These are phyloP conservation scores for Boletus tomentosulus DNA, from an alignment of 768 basidiomycete species.

Conservation along the genomic window DNA sequence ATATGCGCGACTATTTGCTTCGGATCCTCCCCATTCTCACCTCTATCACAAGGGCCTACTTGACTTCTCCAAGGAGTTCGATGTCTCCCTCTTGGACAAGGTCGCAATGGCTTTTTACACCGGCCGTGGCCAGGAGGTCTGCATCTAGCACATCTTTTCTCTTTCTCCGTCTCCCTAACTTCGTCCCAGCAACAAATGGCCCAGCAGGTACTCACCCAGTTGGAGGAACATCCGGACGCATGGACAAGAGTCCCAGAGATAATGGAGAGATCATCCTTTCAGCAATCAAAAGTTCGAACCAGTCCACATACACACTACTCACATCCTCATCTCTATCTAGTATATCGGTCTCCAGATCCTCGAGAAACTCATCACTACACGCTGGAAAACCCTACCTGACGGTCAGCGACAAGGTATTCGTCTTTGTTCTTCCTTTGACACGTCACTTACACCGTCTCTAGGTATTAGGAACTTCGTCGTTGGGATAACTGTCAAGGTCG, in stretches of 20 bases:
- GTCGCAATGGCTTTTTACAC: conserved; percentile 92
- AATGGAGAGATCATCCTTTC: conserved; percentile 76
- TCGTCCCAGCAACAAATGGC: conserved; percentile 82
- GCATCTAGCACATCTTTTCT: conserved; percentile 20
- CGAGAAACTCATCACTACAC: conserved; percentile 89
- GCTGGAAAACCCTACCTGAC: conserved; percentile 95
- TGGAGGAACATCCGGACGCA: conserved; percentile 93
- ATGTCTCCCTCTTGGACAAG: conserved; percentile 88
- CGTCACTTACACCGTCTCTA: conserved; percentile 23
- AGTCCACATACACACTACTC: background rate
- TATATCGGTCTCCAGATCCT: conserved; percentile 97
- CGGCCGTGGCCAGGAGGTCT: conserved; percentile 77
- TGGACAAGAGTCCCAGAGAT: conserved; percentile 98
- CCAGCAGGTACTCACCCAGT: conserved; percentile 89
- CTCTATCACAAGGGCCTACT: conserved; percentile 62
- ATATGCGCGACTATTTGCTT: conserved; percentile 3
- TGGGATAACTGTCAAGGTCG: conserved; percentile 85
- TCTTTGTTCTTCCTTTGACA: conserved; percentile 1
- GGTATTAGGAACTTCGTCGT: conserved; percentile 98
- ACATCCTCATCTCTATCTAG: conserved; percentile 39
- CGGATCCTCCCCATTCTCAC: conserved; percentile 5
- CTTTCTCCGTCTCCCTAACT: conserved; percentile 3
- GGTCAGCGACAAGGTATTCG: conserved; percentile 82
- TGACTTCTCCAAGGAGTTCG: conserved; percentile 92
- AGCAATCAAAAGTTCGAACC: conserved; percentile 72